Evolutionary conservation across 306 rosid species (phyloP), one percentile per base, ranked within the genome.

Genomic region (Prunus salicina): DNA sequence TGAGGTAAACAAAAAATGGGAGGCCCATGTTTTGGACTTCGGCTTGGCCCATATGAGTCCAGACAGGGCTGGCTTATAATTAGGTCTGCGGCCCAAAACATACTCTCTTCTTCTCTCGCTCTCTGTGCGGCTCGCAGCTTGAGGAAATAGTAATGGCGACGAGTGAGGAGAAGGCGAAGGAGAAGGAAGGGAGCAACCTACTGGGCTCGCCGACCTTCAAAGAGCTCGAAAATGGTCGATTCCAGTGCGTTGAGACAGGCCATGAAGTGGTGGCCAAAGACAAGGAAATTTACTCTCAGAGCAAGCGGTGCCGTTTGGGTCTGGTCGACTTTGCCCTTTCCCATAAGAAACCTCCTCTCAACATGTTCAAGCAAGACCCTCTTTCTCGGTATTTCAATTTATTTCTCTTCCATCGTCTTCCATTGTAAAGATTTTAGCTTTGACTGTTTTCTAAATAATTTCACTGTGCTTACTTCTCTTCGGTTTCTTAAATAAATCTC

Each of bases 221-320:
- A 6, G 87, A 90, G 79, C 83, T 92, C 6, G 92, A 71, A 0
- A 90, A 92, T 68, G 96, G 92, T 12, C 93, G 98, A 38, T 90
- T 92, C 80, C 90, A 78, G 69, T 95, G 98, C 82, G 84, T 87
- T 0, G 91, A 95, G 80, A 95, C 96, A 1, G 97, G 97, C 5
- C 98, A 95, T 58, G 97, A 95, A 67, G 50, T 90, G 2, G 82
- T 90, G n/a, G 56, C 81, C 51, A 89, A 87, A 83, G 98, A 95
- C 82, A 88, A 69, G 25, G 82, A 82, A 4, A 72, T 83, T 49
- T 95, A 95, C 85, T 90, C 97, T 12, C 73, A 49, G 45, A 84
- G 91, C 86, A 95, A 95, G 81, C 89, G 91, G 45, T 95, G 98
- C 77, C 98, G 97, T 69, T 80, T 92, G 60, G 97, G 97, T 68